Base-by-base conservation (phyloP, 805 yeast species). In the Brettanomyces anomalus region DNA sequence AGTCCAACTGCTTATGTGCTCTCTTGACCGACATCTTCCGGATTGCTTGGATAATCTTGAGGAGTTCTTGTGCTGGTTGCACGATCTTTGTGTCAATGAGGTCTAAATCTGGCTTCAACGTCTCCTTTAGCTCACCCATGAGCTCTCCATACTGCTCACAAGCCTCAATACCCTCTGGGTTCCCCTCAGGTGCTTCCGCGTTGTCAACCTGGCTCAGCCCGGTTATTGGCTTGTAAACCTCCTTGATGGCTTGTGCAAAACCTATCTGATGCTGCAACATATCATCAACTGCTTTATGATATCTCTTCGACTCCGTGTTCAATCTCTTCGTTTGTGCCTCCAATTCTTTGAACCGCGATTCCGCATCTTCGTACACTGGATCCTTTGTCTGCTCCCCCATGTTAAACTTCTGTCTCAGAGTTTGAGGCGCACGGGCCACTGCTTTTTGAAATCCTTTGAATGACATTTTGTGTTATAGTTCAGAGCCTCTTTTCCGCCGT, bases 91-190 rank as follows among this genome's bases (percentile, higher is more conserved):
- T 75, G 53, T 93, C 97, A 52, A 93, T 86, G 62, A 93, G 74
- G 53, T 86, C 95, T 60, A 93, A 71, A 61, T 93, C 98, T 0
- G 98, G 98, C 58, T 86, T 83, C 56, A 93, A 69, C 2, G 87
- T 79, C 43, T 77, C 80, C 65, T 89, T 93, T 53, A 93, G 69
- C 47, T 89, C 97, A 40, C 77, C 75, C 32, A 93, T 96, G 43
- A 88, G 82, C 36, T 76, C 94, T 45, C 95, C 72, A 64, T 89
- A 93, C 60, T 84, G 95, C 57, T 85, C 95, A 55, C 94, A 78
- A 1, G 98, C 98, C 56, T 84, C 80, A 51, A 93, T 87, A 53
- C 97, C 98, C 42, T 93, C 95, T 3, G 97, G 97, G 57, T 89
- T 89, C 52, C 94, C 97, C 60, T 93, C 98, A 0, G 89, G 89